Evolutionary conservation across 148 eudicot species (phyloP).

Genomic region (Euryodendron excelsum): DNA sequence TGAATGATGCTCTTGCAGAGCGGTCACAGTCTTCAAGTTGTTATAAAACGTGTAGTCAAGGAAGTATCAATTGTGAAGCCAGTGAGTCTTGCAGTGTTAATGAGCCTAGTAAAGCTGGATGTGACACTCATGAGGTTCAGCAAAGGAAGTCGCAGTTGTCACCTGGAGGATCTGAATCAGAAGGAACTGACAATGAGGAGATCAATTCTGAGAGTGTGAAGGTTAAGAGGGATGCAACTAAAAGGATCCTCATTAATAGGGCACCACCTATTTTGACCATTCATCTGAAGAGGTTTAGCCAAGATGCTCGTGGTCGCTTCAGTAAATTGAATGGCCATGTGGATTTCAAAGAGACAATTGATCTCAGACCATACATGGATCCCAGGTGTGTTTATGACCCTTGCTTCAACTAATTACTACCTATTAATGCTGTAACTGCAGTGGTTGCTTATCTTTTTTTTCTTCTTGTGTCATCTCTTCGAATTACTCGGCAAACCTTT

Average conservation of each 20-base stretch:
- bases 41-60: conserved; percentile 19
- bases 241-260: conserved; percentile 62
- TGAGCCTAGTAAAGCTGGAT: conserved; percentile 17
- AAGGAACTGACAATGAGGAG: conserved; percentile 39
- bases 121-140: conserved; percentile 22
- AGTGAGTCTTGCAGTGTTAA: conserved; percentile 17
- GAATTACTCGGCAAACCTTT: not conserved
- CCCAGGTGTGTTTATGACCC: conserved; percentile 44
- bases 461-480: not conserved
- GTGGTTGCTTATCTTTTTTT: not conserved
- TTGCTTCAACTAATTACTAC: not conserved
- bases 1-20: conserved; percentile 16
- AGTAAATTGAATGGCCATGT: conserved; percentile 87
- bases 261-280: conserved; percentile 74
- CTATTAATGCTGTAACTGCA: not conserved
- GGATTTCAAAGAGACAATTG: conserved; percentile 58
- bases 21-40: conserved; percentile 15
- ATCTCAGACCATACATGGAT: conserved; percentile 72
- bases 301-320: conserved; percentile 81
- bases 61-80: conserved; percentile 13
- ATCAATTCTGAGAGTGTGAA: conserved; percentile 40
- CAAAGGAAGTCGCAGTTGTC: not conserved
- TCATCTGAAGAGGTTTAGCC: conserved; percentile 85
- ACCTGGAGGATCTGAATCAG: conserved; percentile 32
- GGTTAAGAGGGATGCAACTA: conserved; percentile 78